Evolutionary conservation across 805 yeast genomes (phyloP).

Genomic region (Phaffomyces antillensis): DNA sequence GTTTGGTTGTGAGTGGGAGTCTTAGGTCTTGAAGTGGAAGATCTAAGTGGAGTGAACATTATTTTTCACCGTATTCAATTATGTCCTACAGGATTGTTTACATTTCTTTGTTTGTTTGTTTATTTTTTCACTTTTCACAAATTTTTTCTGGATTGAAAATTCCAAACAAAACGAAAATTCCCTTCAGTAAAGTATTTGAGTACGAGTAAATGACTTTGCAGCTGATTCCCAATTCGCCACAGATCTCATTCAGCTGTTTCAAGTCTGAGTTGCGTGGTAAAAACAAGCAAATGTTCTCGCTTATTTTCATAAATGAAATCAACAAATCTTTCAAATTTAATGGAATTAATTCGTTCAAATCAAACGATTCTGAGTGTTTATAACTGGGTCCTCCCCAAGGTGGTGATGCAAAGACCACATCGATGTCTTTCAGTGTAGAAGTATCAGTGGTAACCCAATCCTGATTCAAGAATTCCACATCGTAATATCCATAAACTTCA

Average conservation of each 20-base stretch:
- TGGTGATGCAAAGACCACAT: constrained; percentile 66
- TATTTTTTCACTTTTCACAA: background rate
- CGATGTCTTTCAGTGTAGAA: constrained; percentile 25
- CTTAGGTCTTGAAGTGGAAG: background rate
- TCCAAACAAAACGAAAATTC: constrained; percentile 32
- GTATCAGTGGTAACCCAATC: constrained; percentile 31
- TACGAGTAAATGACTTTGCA: constrained; percentile 41
- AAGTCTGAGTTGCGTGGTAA: constrained; percentile 56
- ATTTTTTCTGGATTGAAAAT: background rate
- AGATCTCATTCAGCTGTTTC: constrained; percentile 39
- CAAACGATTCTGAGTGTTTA: constrained; percentile 33
- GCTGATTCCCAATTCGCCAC: constrained; percentile 34
- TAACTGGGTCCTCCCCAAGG: constrained; percentile 86
- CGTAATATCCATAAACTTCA: constrained; percentile 49
- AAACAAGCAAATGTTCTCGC: constrained; percentile 48
- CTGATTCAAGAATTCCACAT: constrained; percentile 40
- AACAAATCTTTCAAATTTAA: constrained; percentile 40
- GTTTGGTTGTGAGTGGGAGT: constrained; percentile 1
- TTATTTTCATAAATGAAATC: constrained; percentile 31
- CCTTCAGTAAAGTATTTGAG: constrained; percentile 39
- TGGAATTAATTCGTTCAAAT: constrained; percentile 41
- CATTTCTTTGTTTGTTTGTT: background rate
- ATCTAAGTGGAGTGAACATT: constrained; percentile 2
- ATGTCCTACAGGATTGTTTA: background rate
- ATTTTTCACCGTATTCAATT: background rate